Conservation (phyloP, 2,329 filamentous ascomycete genomes). For the Tolypocladium sp. region DNA sequence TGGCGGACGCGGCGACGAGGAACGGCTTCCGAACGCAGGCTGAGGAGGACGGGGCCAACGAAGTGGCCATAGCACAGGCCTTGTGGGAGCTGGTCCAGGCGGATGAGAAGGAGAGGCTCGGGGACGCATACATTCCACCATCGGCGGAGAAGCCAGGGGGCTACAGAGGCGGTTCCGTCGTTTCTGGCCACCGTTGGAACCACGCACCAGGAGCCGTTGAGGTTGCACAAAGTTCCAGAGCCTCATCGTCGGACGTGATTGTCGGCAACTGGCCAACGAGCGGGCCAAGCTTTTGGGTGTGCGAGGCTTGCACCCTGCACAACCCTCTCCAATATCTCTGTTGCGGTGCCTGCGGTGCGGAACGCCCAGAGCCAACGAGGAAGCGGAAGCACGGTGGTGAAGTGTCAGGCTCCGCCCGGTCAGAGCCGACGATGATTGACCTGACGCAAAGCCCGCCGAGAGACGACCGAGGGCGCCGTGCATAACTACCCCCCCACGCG, state of each 20-base stretch:
- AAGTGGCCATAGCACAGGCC: conserved; percentile 75
- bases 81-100: conserved; percentile 81
- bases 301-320: conserved; percentile 45
- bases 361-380: conserved; percentile 20
- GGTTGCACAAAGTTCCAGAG: neutral
- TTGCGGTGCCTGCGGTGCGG: conserved; percentile 47
- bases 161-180: conserved; percentile 24
- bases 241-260: neutral
- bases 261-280: neutral
- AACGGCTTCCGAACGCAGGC: conserved; percentile 77
- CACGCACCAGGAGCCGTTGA: conserved; percentile 1
- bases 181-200: conserved; percentile 8
- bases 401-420: conserved; percentile 8
- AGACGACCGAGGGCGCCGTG: conserved; percentile 5
- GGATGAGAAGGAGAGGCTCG: conserved; percentile 48
- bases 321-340: conserved; percentile 41
- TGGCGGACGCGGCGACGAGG: conserved; percentile 52
- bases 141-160: conserved; percentile 43
- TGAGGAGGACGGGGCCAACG: conserved; percentile 83
- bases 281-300: conserved; percentile 35
- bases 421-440: conserved; percentile 17
- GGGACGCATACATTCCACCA: conserved; percentile 40
- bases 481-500: neutral
- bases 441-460: conserved; percentile 23
- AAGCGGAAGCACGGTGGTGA: conserved; percentile 7